A percentile compares a stretch with the other conserved stretches of the same genome.
phyloP scores from a whole-genome alignment of 1,139 yeast genomes.

The Kodamaea alishanica region DNA sequence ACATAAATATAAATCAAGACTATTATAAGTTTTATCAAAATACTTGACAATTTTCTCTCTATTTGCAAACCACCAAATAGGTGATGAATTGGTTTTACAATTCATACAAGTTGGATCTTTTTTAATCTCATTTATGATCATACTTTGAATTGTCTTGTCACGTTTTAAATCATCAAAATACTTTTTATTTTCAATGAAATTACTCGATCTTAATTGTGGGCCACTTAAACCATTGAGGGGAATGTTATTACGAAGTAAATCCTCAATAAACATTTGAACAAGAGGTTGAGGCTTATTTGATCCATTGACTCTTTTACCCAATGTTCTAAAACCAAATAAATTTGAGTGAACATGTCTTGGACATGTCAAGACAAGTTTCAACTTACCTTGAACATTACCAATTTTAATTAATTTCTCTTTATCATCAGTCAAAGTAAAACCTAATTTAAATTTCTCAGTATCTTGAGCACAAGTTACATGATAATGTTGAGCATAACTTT shows the following conservation, averaged over 20 bases:
- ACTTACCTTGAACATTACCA: conserved; percentile 33
- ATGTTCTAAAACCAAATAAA: conserved; percentile 22
- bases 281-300: conserved; percentile 30
- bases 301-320: conserved; percentile 33
- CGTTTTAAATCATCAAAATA: conserved; percentile 12
- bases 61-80: conserved; percentile 39
- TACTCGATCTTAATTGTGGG: conserved; percentile 31
- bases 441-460: conserved; percentile 38
- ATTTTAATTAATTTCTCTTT: conserved; percentile 25
- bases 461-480: conserved; percentile 73
- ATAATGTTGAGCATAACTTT: conserved; percentile 14
- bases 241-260: conserved; percentile 24
- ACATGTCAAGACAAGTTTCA: conserved; percentile 44
- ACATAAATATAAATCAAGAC: conserved; percentile 18
- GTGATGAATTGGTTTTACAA: conserved; percentile 31
- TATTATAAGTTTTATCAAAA: conserved; percentile 4
- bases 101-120: conserved; percentile 16
- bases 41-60: conserved; percentile 5
- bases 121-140: conserved; percentile 6
- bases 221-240: conserved; percentile 22
- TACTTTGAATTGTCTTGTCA: conserved; percentile 4
- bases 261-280: conserved; percentile 42
- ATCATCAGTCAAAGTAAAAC: conserved; percentile 38
- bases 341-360: conserved; percentile 29
- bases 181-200: conserved; percentile 25